Evolutionary conservation across 208 protist species (phyloP), one percentile per base, ranked within the genome.

Genomic region (Leishmania guyanensis): DNA sequence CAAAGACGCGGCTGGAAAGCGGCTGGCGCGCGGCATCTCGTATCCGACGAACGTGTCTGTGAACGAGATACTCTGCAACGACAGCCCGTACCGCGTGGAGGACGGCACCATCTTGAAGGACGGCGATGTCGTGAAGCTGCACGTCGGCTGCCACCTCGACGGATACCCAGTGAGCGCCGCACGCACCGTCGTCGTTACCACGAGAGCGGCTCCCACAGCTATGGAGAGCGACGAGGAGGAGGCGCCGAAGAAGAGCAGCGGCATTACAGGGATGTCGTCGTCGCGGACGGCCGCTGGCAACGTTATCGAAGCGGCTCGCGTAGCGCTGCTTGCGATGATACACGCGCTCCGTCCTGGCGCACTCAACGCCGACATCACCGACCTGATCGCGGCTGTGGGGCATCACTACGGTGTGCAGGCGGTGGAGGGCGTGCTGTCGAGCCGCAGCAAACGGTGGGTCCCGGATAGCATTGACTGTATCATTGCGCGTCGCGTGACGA

Each of bases 11-110:
- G 84, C 93, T 50, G 89, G 89, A 36, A 90, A 88, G 53, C 86
- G 85, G 48, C 83, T 96, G 54, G 51, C 84, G 50, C 97, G 97
- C 56, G 99, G 99, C 66, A 84, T 99, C 46, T 94, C 97, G 50
- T 99, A 99, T 91, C 99, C 99, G 74, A 99, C 98, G 6, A 99
- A 98, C 87, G 81, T 99, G 65, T 99, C 98, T 36, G 92, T 99
- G 53, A 99, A 99, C 89, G 97, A 99, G 83, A 87, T 91, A 73
- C 92, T 99, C 70, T 99, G 98, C 82, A 98, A 99, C 90, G 98
- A 97, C 89, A 98, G 97, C 26, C 99, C 99, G 2, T 91, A 99
- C 66, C 82, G 84, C 33, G 84, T 78, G 46, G 85, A 89, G 72
- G 92, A 99, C n/a, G 90, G 78, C n/a, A 85, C 89, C 36, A 76